Evolutionary conservation across 805 yeast species (phyloP).

Genomic region (Blastobotrys muscicola): DNA sequence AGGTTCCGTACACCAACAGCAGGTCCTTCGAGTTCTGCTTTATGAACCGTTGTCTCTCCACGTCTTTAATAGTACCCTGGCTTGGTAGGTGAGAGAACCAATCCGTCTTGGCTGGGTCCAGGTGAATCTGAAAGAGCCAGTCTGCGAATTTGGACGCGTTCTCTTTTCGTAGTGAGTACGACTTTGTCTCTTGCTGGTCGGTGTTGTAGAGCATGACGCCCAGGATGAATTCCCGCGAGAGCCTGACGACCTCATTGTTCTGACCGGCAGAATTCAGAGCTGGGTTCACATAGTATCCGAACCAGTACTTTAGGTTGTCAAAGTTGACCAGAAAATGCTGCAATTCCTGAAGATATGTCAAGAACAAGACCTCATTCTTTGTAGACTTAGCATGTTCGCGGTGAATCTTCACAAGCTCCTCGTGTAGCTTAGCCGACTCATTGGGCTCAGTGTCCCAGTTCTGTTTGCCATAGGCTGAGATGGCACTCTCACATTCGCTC

Average conservation of each 20-base stretch:
- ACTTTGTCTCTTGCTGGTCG: conserved; percentile 13
- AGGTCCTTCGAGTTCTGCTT: conserved; percentile 35
- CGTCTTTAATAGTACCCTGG: conserved; percentile 21
- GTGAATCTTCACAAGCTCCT: conserved; percentile 24
- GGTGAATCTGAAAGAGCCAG: conserved; percentile 19
- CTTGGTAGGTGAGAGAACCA: conserved; percentile 2
- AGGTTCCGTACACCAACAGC: conserved; percentile 36
- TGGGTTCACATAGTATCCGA: conserved; percentile 37
- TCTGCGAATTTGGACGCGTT: conserved; percentile 17
- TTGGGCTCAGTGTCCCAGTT: conserved; percentile 8
- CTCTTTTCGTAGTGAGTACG: conserved; percentile 10
- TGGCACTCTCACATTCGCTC: too few species aligned
- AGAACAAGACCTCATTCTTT: conserved; percentile 21
- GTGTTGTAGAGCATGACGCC: conserved; percentile 21
- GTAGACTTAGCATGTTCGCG: conserved; percentile 9
- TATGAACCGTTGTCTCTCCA: conserved; percentile 43
- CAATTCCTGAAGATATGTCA: conserved; percentile 24
- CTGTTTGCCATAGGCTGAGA: too few species aligned
- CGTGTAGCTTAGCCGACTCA: conserved; percentile 27
- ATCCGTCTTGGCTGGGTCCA: conserved; percentile 11
- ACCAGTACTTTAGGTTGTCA: conserved; percentile 37
- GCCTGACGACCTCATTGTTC: conserved; percentile 30
- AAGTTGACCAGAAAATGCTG: conserved; percentile 23
- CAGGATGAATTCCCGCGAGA: conserved; percentile 25
- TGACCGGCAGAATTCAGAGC: conserved; percentile 54